phyloP scores from a whole-genome alignment of 139 green algal species.

The Nannochloris sp. region DNA sequence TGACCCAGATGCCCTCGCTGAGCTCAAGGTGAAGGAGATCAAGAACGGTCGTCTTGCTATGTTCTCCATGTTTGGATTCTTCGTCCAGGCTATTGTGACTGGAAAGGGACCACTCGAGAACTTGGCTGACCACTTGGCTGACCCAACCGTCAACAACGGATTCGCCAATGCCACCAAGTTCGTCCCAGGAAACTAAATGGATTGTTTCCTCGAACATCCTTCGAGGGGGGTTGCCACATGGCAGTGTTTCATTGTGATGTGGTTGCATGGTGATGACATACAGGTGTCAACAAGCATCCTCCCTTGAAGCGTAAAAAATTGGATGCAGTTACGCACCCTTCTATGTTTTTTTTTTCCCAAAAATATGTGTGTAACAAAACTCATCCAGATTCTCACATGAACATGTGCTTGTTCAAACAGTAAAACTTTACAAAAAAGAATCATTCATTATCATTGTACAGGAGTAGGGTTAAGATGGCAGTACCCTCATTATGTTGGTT shows the following conservation, averaged over 20 bases:
- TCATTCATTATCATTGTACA: no score
- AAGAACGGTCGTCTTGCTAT: constrained; percentile 95
- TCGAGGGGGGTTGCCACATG: no score
- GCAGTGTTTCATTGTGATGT: no score
- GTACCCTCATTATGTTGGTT: no score
- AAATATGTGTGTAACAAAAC: background rate
- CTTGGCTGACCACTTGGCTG: constrained; percentile 35
- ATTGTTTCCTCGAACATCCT: background rate
- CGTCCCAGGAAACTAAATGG: constrained; percentile 29
- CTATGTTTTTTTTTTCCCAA: background rate
- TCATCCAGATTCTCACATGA: background rate
- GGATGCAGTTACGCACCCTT: background rate
- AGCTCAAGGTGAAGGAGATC: constrained; percentile 85
- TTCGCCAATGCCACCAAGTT: constrained; percentile 67
- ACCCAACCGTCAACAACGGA: constrained; percentile 62
- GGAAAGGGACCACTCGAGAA: constrained; percentile 50
- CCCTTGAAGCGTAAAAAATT: background rate
- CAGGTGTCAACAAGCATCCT: no score
- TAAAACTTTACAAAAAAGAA: no score
- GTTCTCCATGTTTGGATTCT: constrained; percentile 88
- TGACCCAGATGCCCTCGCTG: constrained; percentile 75
- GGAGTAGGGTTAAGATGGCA: no score
- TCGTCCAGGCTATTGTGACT: constrained; percentile 72
- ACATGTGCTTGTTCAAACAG: no score
- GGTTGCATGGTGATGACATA: no score